Base-by-base conservation (phyloP, 108 stramenopile genomes). In the Chaetoceros muelleri region DNA sequence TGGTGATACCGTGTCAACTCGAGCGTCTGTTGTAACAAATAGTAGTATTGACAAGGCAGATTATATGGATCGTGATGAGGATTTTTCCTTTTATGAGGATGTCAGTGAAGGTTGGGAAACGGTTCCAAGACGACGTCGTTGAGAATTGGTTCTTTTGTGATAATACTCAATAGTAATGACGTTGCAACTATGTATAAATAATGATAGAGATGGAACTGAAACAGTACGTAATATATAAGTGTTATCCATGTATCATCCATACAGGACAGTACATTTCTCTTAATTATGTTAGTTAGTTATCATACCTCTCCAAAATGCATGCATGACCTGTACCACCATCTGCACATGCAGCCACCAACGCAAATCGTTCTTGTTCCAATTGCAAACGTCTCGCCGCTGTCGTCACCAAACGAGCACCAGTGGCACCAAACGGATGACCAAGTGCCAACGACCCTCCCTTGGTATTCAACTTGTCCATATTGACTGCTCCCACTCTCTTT, bases 371-470 rank as follows among this genome's bases (percentile, higher is more conserved):
- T n/a, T 81, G 80, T 62, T 97, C 96, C 23, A 81, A 66, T 71
- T 96, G 95, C 23, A 99, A 67, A 25, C 98, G 81, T 58, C 95
- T 90, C 19, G 95, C 73, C 2, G 97, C 96, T n/a, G 97, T 99
- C 10, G 93, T 93, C 7, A 98, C 86, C 55, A 98, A 72, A 47
- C 96, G 83, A 20, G 76, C 72, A 30, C 95, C 92, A 2, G 95
- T 96, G 23, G 98, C 98, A 23, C 97, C 98, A 62, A 99, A 99
- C n/a, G 98, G 98, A 72, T 99, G 98, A 5, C 98, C 98, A 21
- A 99, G 47, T 58, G 94, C 81, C 48, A 99, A 78, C 28, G 87
- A 90, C 0, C 98, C 98, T 27, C 98, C 98, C 62, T 93, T 94
- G 55, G 81, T 88, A 69, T 99, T 99, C 75, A 98, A 70, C 67